Evolutionary conservation across 345 rosid species (phyloP).

Genomic region (Gynandropsis gynandra): DNA sequence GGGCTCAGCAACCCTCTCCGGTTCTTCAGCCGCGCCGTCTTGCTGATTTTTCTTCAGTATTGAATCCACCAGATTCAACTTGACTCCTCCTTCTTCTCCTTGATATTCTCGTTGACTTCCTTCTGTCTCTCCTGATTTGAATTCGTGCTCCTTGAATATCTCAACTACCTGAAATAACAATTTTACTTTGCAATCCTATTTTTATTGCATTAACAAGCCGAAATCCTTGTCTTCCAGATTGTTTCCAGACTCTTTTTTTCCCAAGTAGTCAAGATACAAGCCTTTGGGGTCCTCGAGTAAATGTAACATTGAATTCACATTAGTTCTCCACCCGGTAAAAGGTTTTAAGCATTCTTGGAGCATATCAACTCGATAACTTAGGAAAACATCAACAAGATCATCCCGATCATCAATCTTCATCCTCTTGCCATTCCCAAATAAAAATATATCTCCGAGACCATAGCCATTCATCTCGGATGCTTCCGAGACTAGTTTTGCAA

Average conservation of each 20-base stretch:
- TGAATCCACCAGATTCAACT: too few species aligned
- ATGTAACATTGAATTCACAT: conserved; percentile 20
- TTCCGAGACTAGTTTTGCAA: conserved; percentile 20
- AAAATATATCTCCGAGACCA: conserved; percentile 38
- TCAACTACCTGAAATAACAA: too few species aligned
- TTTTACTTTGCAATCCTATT: too few species aligned
- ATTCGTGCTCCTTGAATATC: too few species aligned
- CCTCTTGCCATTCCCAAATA: conserved; percentile 35
- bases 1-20: too few species aligned
- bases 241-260: neutral
- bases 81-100: too few species aligned
- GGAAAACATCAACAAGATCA: conserved; percentile 32
- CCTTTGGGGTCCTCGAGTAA: conserved; percentile 29
- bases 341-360: conserved; percentile 22
- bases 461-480: conserved; percentile 17
- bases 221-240: neutral
- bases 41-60: too few species aligned
- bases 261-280: conserved; percentile 4
- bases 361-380: conserved; percentile 30
- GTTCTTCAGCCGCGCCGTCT: too few species aligned
- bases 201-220: too few species aligned
- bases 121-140: too few species aligned
- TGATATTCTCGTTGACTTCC: too few species aligned
- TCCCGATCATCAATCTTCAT: conserved; percentile 25
- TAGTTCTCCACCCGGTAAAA: conserved; percentile 32